Evolutionary conservation across 208 protist species (phyloP), one percentile per base, ranked within the genome.

Genomic region (Porcisia deanei): DNA sequence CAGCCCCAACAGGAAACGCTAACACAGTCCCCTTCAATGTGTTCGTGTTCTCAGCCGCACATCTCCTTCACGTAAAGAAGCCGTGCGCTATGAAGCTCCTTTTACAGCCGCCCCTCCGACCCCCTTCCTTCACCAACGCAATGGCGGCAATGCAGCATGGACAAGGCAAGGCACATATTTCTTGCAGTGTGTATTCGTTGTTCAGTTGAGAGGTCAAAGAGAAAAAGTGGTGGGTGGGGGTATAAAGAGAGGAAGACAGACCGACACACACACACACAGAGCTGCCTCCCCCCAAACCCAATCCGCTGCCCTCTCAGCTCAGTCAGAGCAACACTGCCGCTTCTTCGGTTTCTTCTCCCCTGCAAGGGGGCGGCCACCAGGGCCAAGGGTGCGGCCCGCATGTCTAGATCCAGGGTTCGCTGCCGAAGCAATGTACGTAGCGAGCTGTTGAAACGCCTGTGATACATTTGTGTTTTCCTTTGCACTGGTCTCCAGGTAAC

Each of bases 391-490:
- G 49, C 82, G 72, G 6, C 80, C 63, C 39, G 52, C 57, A 16
- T 78, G 73, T 39, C 77, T 77, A 37, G 76, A 34, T 8, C 76
- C 84, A 1, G 80, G 80, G 61, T 86, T 85, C 34, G 82, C 83
- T 47, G 80, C 82, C 16, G 85, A 80, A 20, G 88, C 80, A 0
- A 95, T 80, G 76, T 84, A 94, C 41, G 93, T 97, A 59, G 90
- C 86, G 20, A 97, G 80, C 59, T 95, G 90, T 80, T 97, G 91
- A 71, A 97, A 97, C 2, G 88, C 91, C 68, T 87, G 86, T 8
- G 84, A 86, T 7, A 97, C 88, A 66, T 97, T 97, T n/a, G 84
- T 94, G 79, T 97, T 97, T 60, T 93, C 88, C 83, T 95, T 97
- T 9, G 93, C 90, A 67, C 93, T 97, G 3, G 93, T 94, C 75